Base-by-base conservation (phyloP, 202 grass and related monocot species). In the Schoenoplectus tabernaemontani region DNA sequence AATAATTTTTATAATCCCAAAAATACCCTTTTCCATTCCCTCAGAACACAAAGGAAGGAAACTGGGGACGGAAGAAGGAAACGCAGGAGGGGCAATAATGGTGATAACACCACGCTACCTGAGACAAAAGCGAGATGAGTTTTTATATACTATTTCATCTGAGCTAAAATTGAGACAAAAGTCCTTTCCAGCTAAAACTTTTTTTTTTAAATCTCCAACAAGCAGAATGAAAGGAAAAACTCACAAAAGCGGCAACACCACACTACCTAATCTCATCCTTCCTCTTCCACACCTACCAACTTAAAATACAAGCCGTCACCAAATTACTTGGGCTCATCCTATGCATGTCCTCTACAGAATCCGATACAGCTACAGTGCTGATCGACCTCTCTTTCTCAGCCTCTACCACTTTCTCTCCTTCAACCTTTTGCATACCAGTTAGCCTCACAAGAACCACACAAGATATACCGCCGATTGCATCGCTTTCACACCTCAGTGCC, bases 391-490 rank as follows among this genome's bases (percentile, higher is more conserved):
- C 89, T 83, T 93, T 93, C 67, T 85, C 79, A 22, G 88, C 82
- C 6, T 83, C 79, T 33, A 34, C 44, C 0, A 37, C 63, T 0
- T 84, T 22, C 3, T 24, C 82, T 0, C 66, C 78, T 80, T 90
- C 87, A 3, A 88, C 85, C 81, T 83, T 97, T 50, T 97, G 94
- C 16, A 91, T 82, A 4, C 94, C 94, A 0, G 94, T 97, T 24
- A 97, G 26, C 89, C 94, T 90, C 2, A 91, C 94, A 7, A 97
- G 91, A 59, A 92, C 0, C 16, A 97, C 94, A 46, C 93, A 97
- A 26, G 94, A 92, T 87, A 97, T 88, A 2, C 94, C 94, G 43
- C 94, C 94, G 4, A 93, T 84, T 48, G 93, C 87, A 78, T 97
- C 93, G 64, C 93, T 97, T 15, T 91, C 80, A 79, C 91, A 93